phyloP scores from a whole-genome alignment of 2,329 filamentous ascomycete genomes.

The Ilyonectria mors-panacis region DNA sequence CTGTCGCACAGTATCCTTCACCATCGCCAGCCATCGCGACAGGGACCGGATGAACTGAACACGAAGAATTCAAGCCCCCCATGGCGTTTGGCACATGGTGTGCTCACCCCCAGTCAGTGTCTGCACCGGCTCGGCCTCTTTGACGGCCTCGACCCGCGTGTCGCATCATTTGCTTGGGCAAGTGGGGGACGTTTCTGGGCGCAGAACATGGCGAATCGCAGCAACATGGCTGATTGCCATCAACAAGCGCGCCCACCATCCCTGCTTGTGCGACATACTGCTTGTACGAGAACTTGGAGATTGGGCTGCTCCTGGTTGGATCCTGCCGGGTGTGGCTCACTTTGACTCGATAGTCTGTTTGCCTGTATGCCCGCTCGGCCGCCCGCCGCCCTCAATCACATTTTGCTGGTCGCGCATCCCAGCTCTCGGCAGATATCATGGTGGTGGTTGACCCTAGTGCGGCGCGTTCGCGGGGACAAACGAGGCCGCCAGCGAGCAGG shows the following conservation, averaged over 20 bases:
- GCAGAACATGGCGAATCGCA: conserved; percentile 34
- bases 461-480: conserved; percentile 25
- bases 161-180: conserved; percentile 46
- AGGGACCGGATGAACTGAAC: conserved; percentile 43
- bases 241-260: conserved; percentile 33
- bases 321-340: conserved; percentile 26
- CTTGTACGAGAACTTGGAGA: conserved; percentile 22
- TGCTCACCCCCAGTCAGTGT: conserved; percentile 42
- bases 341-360: conserved; percentile 23
- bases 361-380: conserved; percentile 10
- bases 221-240: conserved; percentile 30
- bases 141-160: conserved; percentile 43
- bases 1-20: conserved; percentile 46
- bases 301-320: conserved; percentile 16
- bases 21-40: conserved; percentile 33
- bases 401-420: conserved; percentile 15
- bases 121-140: conserved; percentile 35
- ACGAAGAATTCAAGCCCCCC: conserved; percentile 39
- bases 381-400: conserved; percentile 14
- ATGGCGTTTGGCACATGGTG: conserved; percentile 42
- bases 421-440: conserved; percentile 21
- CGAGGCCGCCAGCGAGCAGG: conserved; percentile 17
- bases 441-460: conserved; percentile 18
- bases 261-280: conserved; percentile 36
- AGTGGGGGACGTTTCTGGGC: conserved; percentile 36